Evolutionary conservation across 257 asterid species (phyloP), one percentile per base, ranked within the genome.

Genomic region (Solanum sparsipilum): DNA sequence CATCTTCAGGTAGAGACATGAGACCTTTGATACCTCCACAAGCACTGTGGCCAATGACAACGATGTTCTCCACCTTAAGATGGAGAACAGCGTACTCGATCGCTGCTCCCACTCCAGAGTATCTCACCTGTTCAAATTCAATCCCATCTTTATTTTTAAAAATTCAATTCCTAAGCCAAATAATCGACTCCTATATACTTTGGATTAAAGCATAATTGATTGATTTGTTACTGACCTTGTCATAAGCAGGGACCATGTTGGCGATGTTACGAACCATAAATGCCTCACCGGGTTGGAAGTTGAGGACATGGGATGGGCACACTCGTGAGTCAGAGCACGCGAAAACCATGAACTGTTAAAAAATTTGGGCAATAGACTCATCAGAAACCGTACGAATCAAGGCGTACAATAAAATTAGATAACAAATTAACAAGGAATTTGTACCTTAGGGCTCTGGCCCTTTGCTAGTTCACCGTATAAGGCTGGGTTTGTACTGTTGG

Each of bases 21-120:
- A 97, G 98, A 44, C 98, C 99, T 91, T 97, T 97, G 85, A 97
- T 97, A 34, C 98, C 99, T 88, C 99, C 99, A 87, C 99, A 95
- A 32, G 95, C 94, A 27, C 99, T 97, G 93, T 97, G 99, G 27
- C 99, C 99, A 88, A 97, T 94, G 84, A 97, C 99, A 5, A 95
- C 92, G 31, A 97, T 97, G 88, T 93, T 92, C 92, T 90, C 87
- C 76, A 96, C 99, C 98, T 97, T 97, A 72, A 97, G 96, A 91
- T 91, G 94, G 60, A 97, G 94, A 39, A 95, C 98, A 87, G 94
- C 99, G 87, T 92, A 97, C 91, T 97, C 99, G 70, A 97, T 79
- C 1, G 99, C 98, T 65, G 98, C 90, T 78, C 99, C 98, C 27
- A 91, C 93, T 87, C 98, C 99, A 60, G 96, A 16, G 91, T 93